These are phyloP conservation scores for Jackrogersella minutella DNA, from an alignment of 495 filamentous ascomycete species.

Conservation along the genomic window DNA sequence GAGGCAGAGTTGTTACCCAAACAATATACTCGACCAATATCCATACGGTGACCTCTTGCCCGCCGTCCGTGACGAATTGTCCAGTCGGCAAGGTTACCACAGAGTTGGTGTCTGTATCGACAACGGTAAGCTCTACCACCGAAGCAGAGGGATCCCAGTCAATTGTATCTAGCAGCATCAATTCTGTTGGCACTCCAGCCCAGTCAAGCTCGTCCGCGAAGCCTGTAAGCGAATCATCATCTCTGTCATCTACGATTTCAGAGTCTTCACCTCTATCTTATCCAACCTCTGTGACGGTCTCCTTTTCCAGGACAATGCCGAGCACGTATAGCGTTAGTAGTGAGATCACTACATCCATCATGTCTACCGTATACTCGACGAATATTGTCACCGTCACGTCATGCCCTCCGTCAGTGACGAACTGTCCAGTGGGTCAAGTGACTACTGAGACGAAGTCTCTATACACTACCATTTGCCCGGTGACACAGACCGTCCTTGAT, in stretches of 20 bases:
- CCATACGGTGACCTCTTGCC: constrained; percentile 65
- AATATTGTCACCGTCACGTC: constrained; percentile 58
- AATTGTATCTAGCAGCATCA: constrained; percentile 9
- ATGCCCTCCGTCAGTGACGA: constrained; percentile 62
- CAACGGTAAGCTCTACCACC: constrained; percentile 65
- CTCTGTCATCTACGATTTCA: constrained; percentile 4
- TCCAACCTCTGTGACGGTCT: neutral
- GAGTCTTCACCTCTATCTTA: constrained; percentile 7
- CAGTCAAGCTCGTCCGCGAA: constrained; percentile 6
- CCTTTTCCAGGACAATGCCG: constrained; percentile 34
- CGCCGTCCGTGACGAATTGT: constrained; percentile 65
- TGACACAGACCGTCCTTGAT: constrained; percentile 47
- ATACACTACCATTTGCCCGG: constrained; percentile 56
- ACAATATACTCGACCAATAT: constrained; percentile 66
- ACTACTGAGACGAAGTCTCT: constrained; percentile 48
- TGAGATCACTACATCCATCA: constrained; percentile 40
- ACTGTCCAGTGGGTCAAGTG: constrained; percentile 60
- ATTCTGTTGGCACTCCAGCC: neutral
- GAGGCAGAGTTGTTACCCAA: constrained; percentile 52
- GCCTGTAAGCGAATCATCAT: constrained; percentile 12
- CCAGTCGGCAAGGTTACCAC: constrained; percentile 62
- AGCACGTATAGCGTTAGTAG: constrained; percentile 44
- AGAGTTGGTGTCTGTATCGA: constrained; percentile 62
- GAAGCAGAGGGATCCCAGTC: constrained; percentile 31
- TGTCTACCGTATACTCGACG: constrained; percentile 45